phyloP scores from a whole-genome alignment of 257 asterid species.

The Solanum clarkiae region DNA sequence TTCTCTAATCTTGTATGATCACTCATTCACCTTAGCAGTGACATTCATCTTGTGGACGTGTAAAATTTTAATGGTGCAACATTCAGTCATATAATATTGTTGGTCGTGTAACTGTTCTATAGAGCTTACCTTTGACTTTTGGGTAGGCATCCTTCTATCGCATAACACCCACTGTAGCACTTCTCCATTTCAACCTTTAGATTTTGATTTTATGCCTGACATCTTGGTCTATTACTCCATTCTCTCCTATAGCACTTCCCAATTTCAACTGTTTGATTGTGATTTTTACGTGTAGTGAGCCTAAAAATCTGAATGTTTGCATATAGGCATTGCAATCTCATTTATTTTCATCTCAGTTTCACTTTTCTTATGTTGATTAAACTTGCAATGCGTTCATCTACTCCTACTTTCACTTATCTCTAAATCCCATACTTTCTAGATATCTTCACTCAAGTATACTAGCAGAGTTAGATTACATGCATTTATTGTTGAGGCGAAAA shows the following conservation, averaged over 20 bases:
- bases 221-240: not conserved
- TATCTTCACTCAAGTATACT: not conserved
- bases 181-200: not conserved
- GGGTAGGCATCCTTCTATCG: not conserved
- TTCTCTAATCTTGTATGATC: not conserved
- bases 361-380: not conserved
- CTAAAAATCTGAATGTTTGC: not conserved
- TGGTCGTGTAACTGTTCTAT: not conserved
- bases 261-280: not conserved
- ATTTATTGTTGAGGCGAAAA: not conserved
- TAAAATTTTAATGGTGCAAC: not conserved
- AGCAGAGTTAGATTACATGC: not conserved
- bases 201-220: not conserved
- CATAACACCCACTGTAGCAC: not conserved
- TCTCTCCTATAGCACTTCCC: not conserved
- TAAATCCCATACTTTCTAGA: not conserved
- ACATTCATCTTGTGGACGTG: not conserved
- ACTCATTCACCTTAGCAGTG: not conserved
- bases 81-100: not conserved
- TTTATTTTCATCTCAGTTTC: not conserved
- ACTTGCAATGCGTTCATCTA: not conserved
- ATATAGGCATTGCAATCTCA: not conserved
- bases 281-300: not conserved
- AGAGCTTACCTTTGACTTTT: not conserved
- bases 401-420: not conserved